phyloP scores from a whole-genome alignment of 2,329 filamentous ascomycete species.

The Claviceps citrina region DNA sequence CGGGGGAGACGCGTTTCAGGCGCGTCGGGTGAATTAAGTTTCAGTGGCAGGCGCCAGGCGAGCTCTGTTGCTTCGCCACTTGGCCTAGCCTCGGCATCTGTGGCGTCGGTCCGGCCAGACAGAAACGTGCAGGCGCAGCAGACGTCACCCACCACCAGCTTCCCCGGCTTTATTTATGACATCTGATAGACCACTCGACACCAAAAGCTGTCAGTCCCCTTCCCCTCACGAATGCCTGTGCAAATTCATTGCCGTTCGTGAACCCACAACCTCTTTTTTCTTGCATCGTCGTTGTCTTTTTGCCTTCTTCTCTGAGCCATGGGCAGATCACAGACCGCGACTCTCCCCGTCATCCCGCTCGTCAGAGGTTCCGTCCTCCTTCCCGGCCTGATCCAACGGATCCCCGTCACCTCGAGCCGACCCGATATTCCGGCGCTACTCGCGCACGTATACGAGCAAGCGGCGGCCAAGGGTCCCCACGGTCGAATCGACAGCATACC shows the following conservation, averaged over 20 bases:
- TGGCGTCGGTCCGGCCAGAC: too few relatives aligned
- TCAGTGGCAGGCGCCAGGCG: slow-evolving; percentile 7
- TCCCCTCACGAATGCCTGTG: too few relatives aligned
- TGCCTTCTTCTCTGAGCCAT: slow-evolving; percentile 15
- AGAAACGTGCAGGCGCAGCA: too few relatives aligned
- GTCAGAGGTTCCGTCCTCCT: slow-evolving; percentile 68
- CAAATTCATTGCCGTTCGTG: not conserved
- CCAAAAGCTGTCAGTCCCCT: too few relatives aligned
- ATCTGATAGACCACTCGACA: not conserved
- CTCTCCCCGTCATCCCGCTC: slow-evolving; percentile 67
- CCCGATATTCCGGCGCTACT: slow-evolving; percentile 81
- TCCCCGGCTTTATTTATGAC: not conserved
- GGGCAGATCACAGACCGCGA: slow-evolving; percentile 27
- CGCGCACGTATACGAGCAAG: slow-evolving; percentile 67
- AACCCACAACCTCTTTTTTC: not conserved
- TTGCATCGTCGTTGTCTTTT: not conserved
- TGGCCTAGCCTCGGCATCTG: slow-evolving; percentile 4
- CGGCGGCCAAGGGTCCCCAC: slow-evolving; percentile 49
- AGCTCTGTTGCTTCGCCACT: not conserved
- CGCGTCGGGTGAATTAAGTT: slow-evolving; percentile 2
- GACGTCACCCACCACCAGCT: not conserved
- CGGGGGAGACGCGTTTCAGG: slow-evolving; percentile 7
- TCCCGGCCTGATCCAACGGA: slow-evolving; percentile 70
- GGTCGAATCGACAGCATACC: slow-evolving; percentile 52
- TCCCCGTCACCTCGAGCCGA: slow-evolving; percentile 63